Base-by-base conservation (phyloP, 306 rosid species). In the Malus fusca region DNA sequence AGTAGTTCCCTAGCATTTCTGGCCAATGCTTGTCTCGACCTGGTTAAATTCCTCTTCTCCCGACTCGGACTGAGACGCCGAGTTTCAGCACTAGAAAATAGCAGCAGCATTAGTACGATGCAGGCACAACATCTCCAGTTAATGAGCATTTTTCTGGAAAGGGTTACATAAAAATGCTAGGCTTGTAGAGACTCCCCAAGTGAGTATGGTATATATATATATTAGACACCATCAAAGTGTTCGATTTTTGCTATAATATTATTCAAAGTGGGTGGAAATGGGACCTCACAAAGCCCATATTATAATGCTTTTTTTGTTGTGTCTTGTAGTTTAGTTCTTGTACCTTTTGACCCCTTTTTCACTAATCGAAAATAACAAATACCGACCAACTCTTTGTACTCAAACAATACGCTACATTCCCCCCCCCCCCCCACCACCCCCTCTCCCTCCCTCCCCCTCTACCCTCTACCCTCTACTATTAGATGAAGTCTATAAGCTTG, bases 91-190 rank as follows among this genome's bases (percentile, higher is more conserved):
- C 63, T 30, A 56, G 68, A 35, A 44, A 71, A 58, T 26, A 76
- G 18, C 59, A 76, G 69, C 59, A 81, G 75, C 46, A 81, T 66
- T 46, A 76, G 43, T 2, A 35, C 61, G 8, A 72, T 21, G 71
- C 59, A 58, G 42, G 43, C 42, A 43, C 44, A 66, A 72, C 58
- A 28, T 40, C 70, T 72, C 26, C 55, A 43, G 51, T 19, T 64
- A 28, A 18, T 65, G 53, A 23, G 59, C 81, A 72, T 76, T 65
- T 56, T 55, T 21, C 31, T 58, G 9, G 9, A 8, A 48, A 4
- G 11, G 12, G 17, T 8, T 31, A n/a, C 60, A 31, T 30, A 28
- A 22, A 56, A 67, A 55, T 61, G 30, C 55, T 46, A 35, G 74
- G 68, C 14, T 35, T 53, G 75, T 46, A 67, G 71, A 67, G n/a